Conservation (phyloP, 768 basidiomycete genomes). For the Leucosporidium creatinivorum region DNA sequence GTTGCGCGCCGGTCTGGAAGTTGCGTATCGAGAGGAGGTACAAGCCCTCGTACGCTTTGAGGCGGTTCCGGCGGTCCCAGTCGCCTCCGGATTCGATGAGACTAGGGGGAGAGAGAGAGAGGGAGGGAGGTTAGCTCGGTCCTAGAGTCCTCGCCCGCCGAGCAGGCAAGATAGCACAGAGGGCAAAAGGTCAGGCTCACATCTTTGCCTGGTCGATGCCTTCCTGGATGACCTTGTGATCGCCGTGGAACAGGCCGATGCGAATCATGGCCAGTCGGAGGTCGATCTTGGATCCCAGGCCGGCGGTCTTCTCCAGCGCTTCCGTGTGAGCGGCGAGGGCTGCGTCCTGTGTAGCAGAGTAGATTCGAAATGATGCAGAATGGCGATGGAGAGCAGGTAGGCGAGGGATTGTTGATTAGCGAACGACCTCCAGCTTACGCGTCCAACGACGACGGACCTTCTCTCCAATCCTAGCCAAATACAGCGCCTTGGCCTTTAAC, state of each 20-base stretch:
- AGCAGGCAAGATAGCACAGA: background rate
- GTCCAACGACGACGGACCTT: conserved; percentile 45
- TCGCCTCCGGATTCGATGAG: conserved; percentile 92
- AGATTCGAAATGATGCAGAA: background rate
- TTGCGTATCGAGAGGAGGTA: conserved; percentile 81
- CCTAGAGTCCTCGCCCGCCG: no score
- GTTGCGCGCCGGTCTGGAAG: conserved; percentile 75
- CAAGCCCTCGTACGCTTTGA: conserved; percentile 89
- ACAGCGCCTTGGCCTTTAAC: conserved; percentile 72
- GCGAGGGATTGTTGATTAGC: background rate
- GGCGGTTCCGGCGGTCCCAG: conserved; percentile 92
- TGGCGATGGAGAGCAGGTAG: background rate
- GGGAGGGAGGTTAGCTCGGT: background rate
- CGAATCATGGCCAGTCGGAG: conserved; percentile 79
- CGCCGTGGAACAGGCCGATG: conserved; percentile 82
- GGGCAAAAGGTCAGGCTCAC: conserved; percentile 46
- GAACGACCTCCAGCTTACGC: background rate
- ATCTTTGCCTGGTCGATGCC: conserved; percentile 73
- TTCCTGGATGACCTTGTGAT: conserved; percentile 61
- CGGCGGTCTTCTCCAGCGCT: conserved; percentile 84
- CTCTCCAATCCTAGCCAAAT: conserved; percentile 82
- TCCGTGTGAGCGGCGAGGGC: conserved; percentile 71
- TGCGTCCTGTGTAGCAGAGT: conserved; percentile 52
- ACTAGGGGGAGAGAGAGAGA: conserved; percentile 43
- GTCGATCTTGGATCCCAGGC: conserved; percentile 86